Evolutionary conservation across 2,329 filamentous ascomycete genomes (phyloP).

Genomic region (Neonectria neomacrospora): DNA sequence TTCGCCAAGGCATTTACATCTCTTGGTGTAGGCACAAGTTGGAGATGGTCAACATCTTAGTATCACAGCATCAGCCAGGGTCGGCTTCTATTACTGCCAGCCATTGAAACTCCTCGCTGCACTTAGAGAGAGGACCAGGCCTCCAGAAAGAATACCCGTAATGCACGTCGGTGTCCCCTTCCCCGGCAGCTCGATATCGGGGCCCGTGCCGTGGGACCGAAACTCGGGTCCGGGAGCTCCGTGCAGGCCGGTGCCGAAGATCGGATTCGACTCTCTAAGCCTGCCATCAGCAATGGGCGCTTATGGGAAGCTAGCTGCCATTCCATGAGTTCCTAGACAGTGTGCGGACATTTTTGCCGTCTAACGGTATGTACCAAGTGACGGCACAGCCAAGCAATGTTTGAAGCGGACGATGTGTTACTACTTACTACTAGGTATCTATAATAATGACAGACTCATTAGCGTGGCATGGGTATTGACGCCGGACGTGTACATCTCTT

Average conservation of each 20-base stretch:
- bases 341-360: background rate
- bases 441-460: background rate
- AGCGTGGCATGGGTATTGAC: constrained; percentile 8
- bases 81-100: background rate
- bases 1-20: background rate
- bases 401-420: background rate
- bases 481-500: background rate
- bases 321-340: background rate
- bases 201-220: background rate
- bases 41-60: background rate
- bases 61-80: background rate
- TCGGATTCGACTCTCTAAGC: background rate
- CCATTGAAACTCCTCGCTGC: background rate
- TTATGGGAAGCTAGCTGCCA: background rate
- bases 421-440: too few relatives aligned
- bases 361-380: background rate
- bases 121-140: too few relatives aligned
- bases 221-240: background rate
- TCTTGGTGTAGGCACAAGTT: background rate
- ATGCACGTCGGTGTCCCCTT: background rate
- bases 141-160: background rate
- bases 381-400: background rate
- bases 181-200: background rate
- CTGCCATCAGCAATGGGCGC: too few relatives aligned
- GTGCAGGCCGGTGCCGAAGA: background rate